These are phyloP conservation scores for Heliamphora exappendiculata DNA, from an alignment of 148 eudicot genomes.

Conservation along the genomic window DNA sequence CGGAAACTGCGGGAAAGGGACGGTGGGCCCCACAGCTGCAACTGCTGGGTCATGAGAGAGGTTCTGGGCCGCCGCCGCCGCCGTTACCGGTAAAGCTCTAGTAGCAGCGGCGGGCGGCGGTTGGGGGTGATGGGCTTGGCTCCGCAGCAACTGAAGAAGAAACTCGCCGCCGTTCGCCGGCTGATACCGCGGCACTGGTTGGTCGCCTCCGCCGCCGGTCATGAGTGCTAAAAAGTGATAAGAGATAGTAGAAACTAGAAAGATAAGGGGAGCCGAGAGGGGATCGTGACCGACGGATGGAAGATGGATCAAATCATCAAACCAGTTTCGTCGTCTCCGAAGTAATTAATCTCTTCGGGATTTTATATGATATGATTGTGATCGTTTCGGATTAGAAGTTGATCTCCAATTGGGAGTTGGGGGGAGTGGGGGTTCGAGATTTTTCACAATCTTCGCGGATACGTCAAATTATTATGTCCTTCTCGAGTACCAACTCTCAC, in stretches of 20 bases:
- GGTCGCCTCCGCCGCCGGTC: conserved; percentile 49
- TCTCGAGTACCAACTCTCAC: no score
- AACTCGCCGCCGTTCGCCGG: conserved; percentile 43
- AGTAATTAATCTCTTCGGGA: no score
- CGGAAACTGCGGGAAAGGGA: conserved; percentile 17
- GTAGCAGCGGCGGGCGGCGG: conserved; percentile 15
- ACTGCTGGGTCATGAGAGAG: conserved; percentile 12
- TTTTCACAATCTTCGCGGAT: no score
- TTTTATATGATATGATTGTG: no score
- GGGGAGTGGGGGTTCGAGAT: no score
- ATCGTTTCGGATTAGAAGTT: no score
- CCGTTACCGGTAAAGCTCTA: background rate
- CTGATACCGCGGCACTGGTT: conserved; percentile 12
- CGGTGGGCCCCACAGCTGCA: conserved; percentile 53
- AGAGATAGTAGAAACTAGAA: no score
- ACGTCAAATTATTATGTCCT: no score
- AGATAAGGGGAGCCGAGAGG: background rate
- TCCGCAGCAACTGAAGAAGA: conserved; percentile 61
- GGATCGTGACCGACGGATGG: no score
- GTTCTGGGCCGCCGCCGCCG: background rate
- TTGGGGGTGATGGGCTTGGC: conserved; percentile 23
- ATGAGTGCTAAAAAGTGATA: conserved; percentile 10
- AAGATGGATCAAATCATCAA: no score
- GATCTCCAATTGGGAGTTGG: no score
- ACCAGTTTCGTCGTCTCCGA: no score